Percentiles rank a stretch among this genome's conserved stretches.
Evolutionary conservation across 2,329 filamentous ascomycete species (phyloP).

Genomic region (Piedraia hortae): DNA sequence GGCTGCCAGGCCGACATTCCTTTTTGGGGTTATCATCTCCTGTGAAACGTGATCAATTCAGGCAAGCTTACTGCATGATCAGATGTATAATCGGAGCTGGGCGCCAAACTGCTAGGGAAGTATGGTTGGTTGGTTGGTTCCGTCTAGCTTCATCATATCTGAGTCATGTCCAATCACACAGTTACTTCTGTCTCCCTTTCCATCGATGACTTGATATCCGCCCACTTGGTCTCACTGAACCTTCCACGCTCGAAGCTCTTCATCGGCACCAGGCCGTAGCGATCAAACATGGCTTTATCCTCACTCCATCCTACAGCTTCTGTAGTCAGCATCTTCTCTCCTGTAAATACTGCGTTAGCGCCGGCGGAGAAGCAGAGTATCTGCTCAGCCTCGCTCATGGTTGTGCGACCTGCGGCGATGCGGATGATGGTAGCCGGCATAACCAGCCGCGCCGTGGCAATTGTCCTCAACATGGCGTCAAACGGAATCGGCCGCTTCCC

Average conservation of each 20-base stretch:
- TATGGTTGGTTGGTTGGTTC: no score
- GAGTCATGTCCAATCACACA: no score
- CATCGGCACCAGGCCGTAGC: constrained; percentile 66
- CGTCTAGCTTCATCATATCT: no score
- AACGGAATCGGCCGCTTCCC: constrained; percentile 39
- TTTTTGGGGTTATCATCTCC: no score
- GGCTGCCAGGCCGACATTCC: no score
- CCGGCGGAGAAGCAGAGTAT: constrained; percentile 72
- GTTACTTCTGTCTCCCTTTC: no score
- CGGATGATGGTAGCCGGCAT: constrained; percentile 72
- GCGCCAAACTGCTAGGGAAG: no score
- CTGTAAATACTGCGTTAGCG: constrained; percentile 83
- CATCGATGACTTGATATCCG: constrained; percentile 7
- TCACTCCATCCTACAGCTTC: constrained; percentile 80
- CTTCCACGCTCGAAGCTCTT: constrained; percentile 13
- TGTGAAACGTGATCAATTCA: no score
- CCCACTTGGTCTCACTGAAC: constrained; percentile 9
- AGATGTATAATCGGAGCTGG: no score
- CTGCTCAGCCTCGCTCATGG: constrained; percentile 70
- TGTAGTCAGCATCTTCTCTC: constrained; percentile 86
- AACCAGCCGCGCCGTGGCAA: constrained; percentile 56
- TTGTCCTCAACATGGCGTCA: constrained; percentile 50
- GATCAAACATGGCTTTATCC: constrained; percentile 56
- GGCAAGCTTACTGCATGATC: no score
- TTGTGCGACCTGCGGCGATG: constrained; percentile 59